Conservation (phyloP, 2,329 filamentous ascomycete genomes). For the Hypocreales sp. region DNA sequence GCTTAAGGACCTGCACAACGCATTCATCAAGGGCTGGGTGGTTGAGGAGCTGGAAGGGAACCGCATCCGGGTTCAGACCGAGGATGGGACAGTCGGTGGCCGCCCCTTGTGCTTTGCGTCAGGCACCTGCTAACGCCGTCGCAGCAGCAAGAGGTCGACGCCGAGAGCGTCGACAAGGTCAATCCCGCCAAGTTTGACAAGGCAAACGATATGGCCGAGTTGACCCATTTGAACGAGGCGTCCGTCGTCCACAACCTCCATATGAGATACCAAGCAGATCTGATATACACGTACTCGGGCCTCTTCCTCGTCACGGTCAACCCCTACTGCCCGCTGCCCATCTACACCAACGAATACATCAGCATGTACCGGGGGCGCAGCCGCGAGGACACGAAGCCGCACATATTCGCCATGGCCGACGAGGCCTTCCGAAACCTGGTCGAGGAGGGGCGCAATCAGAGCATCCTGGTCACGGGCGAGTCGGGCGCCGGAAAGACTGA, state of each 20-base stretch:
- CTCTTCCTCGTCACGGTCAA: constrained; percentile 95
- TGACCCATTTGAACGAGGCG: constrained; percentile 94
- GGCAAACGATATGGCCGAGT: constrained; percentile 96
- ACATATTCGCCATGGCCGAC: constrained; percentile 96
- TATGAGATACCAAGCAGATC: constrained; percentile 84
- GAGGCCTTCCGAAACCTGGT: constrained; percentile 92
- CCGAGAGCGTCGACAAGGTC: constrained; percentile 90
- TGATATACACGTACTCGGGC: constrained; percentile 97
- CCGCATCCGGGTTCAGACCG: constrained; percentile 73
- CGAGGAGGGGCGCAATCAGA: constrained; percentile 90
- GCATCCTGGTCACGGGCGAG: constrained; percentile 93
- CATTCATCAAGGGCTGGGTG: constrained; percentile 87
- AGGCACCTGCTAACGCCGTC: constrained; percentile 6
- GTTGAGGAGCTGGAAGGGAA: constrained; percentile 62
- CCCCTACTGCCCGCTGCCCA: constrained; percentile 85
- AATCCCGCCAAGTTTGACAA: constrained; percentile 99
- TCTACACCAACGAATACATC: constrained; percentile 92
- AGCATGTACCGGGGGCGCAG: constrained; percentile 93
- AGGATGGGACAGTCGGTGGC: constrained; percentile 66
- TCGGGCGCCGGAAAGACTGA: constrained; percentile 97
- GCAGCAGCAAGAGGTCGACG: constrained; percentile 73
- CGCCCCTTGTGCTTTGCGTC: background rate
- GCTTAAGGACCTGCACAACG: constrained; percentile 73
- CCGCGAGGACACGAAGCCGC: constrained; percentile 87
- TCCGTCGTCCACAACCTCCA: constrained; percentile 96